Evolutionary conservation across 1,139 yeast genomes (phyloP), one percentile per base, ranked within the genome.

Genomic region (Yamadazyma sp.): DNA sequence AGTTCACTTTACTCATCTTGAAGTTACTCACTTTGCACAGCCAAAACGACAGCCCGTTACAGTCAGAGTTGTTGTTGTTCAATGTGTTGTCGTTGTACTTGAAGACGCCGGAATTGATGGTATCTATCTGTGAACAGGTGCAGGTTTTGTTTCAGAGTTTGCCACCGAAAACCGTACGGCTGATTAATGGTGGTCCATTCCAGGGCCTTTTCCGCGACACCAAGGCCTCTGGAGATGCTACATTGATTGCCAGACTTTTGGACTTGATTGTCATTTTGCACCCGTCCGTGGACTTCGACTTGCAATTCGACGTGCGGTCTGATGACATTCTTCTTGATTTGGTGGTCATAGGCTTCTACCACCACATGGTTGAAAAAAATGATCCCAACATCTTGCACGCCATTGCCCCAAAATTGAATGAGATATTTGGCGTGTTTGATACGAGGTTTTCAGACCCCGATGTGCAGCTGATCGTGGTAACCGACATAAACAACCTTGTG

Each of bases 291-390:
- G 25, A 36, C 8, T 38, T 37, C 26, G 45, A 38, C 29, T 17
- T 37, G 29, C 34, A 20, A 33, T 45, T 43, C 30, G 22, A 37
- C 34, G 27, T 47, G 37, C 36, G 29, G 26, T 28, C 42, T 28
- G 39, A 37, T 40, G 32, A 37, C 43, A 34, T 51, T 46, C 12
- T 45, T 31, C 31, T 39, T 28, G 17, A 20, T 11, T 26, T 41
- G 10, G 33, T 41, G 33, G 43, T 59, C 9, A 50, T 64, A 9
- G 61, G 59, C 33, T 68, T 62, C 49, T 67, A 63, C 44, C 48
- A 46, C 12, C 53, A 50, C 22, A 40, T 64, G n/a, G 44, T 60
- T 11, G 36, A 43, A 9, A 42, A 39, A 28, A 17, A 22, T 7
- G 31, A 39, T 12, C 42, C 27, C 4, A 18, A 12, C 5, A 43